Percentiles rank a stretch among this genome's conserved stretches.
Evolutionary conservation across 1,284 basidiomycete genomes (phyloP).

Genomic region (Sporisorium iseilematis-ciliati): DNA sequence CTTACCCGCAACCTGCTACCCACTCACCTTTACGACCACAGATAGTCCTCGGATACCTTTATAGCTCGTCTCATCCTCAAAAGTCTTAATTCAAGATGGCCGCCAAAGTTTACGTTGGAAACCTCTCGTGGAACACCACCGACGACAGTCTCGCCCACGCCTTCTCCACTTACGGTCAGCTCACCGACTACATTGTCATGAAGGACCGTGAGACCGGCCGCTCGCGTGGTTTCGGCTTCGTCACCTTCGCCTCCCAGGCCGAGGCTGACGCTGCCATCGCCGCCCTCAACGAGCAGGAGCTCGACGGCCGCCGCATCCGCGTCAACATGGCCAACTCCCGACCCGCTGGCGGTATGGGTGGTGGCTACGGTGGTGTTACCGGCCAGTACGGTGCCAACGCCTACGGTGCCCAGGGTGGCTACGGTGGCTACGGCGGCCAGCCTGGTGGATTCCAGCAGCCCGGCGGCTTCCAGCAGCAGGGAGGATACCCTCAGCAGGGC

Average conservation of each 20-base stretch:
- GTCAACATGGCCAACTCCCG: slow-evolving; percentile 95
- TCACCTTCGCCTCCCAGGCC: slow-evolving; percentile 72
- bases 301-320: slow-evolving; percentile 88
- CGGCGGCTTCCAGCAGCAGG: slow-evolving; percentile 41
- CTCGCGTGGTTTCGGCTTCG: slow-evolving; percentile 91
- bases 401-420: slow-evolving; percentile 55
- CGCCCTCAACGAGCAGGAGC: slow-evolving; percentile 87
- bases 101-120: slow-evolving; percentile 70
- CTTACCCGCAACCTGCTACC: too few species aligned
- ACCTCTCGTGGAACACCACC: slow-evolving; percentile 69
- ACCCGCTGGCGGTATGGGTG: slow-evolving; percentile 70
- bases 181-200: slow-evolving; percentile 78
- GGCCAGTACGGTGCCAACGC: slow-evolving; percentile 67
- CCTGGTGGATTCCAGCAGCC: slow-evolving; percentile 52
- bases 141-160: slow-evolving; percentile 68
- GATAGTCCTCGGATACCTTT: slow-evolving; percentile 49
- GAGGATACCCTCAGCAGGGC: slow-evolving; percentile 52
- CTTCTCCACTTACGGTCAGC: slow-evolving; percentile 67
- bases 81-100: slow-evolving; percentile 60
- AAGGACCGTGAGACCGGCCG: slow-evolving; percentile 96
- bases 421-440: slow-evolving; percentile 53
- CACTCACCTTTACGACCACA: slow-evolving; percentile 9
- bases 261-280: slow-evolving; percentile 86
- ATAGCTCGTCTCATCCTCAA: slow-evolving; percentile 25
- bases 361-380: slow-evolving; percentile 64